phyloP scores from a whole-genome alignment of 192 early-diverging fungal species.

The Backusella liffmaniae region DNA sequence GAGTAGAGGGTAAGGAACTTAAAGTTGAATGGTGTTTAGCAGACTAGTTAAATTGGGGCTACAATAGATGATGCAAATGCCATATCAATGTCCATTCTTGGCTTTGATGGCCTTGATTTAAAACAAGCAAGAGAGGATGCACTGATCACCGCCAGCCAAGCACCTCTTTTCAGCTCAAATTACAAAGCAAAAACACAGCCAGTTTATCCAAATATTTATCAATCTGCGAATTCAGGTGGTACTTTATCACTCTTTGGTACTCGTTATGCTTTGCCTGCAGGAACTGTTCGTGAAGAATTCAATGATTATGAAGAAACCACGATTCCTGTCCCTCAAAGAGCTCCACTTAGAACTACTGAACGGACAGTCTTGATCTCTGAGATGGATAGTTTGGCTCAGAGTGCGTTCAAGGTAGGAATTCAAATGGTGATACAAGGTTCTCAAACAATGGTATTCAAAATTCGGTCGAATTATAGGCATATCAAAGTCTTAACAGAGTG shows the following conservation, averaged over 20 bases:
- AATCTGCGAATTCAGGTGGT: conserved; percentile 63
- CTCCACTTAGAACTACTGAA: conserved; percentile 66
- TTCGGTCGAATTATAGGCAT: conserved; percentile 45
- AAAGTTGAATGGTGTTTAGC: too few species aligned
- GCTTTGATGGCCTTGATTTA: conserved; percentile 63
- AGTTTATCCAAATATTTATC: conserved; percentile 83
- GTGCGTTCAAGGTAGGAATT: conserved; percentile 63
- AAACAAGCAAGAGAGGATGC: conserved; percentile 63
- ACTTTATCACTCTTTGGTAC: conserved; percentile 77
- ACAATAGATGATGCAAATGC: conserved; percentile 47
- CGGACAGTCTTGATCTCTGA: conserved; percentile 59
- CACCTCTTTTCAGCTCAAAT: conserved; percentile 40
- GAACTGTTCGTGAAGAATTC: conserved; percentile 70
- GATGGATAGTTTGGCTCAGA: conserved; percentile 72
- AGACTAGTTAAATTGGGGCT: background rate
- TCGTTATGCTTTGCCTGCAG: conserved; percentile 74
- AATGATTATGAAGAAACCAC: conserved; percentile 89
- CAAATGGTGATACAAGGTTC: too few species aligned
- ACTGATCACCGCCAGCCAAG: conserved; percentile 42
- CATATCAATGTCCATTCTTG: conserved; percentile 59
- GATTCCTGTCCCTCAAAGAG: conserved; percentile 76
- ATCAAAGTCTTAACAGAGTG: conserved; percentile 87
- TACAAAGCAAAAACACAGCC: conserved; percentile 35
- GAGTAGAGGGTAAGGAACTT: conserved; percentile 14
- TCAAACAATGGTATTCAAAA: too few species aligned